Conservation (phyloP, 495 filamentous ascomycete genomes). For the Daldinia vernicosa region DNA sequence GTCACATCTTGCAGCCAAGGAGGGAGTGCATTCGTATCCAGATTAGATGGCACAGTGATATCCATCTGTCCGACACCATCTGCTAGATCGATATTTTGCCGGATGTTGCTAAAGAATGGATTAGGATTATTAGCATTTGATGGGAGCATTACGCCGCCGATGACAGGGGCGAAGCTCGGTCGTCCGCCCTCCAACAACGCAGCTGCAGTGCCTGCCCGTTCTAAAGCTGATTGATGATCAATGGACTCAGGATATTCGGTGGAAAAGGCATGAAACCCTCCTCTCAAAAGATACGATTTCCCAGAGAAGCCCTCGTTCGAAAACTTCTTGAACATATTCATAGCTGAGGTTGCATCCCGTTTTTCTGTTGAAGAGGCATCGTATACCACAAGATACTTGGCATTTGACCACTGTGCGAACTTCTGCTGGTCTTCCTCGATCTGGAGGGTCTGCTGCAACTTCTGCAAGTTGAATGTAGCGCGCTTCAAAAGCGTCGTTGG, state of each 20-base stretch:
- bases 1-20: slow-evolving; percentile 78
- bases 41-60: slow-evolving; percentile 70
- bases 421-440: slow-evolving; percentile 73
- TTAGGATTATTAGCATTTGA: slow-evolving; percentile 71
- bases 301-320: slow-evolving; percentile 84
- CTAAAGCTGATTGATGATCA: slow-evolving; percentile 53
- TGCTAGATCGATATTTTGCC: slow-evolving; percentile 95
- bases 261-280: slow-evolving; percentile 64
- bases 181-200: slow-evolving; percentile 47
- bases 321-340: slow-evolving; percentile 94
- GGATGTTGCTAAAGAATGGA: slow-evolving; percentile 95
- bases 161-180: slow-evolving; percentile 73
- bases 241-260: slow-evolving; percentile 57
- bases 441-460: slow-evolving; percentile 87
- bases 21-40: slow-evolving; percentile 70
- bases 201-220: slow-evolving; percentile 53
- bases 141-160: slow-evolving; percentile 88
- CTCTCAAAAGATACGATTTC: slow-evolving; percentile 71
- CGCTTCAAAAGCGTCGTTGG: slow-evolving; percentile 93
- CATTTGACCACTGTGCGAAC: slow-evolving; percentile 79
- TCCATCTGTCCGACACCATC: slow-evolving; percentile 93
- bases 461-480: slow-evolving; percentile 89
- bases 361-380: slow-evolving; percentile 77
- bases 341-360: slow-evolving; percentile 78
- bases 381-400: slow-evolving; percentile 84